Percentiles rank a stretch among this genome's conserved stretches.
Evolutionary conservation across 768 basidiomycete species (phyloP).

Genomic region (Phylloporus arenicola): DNA sequence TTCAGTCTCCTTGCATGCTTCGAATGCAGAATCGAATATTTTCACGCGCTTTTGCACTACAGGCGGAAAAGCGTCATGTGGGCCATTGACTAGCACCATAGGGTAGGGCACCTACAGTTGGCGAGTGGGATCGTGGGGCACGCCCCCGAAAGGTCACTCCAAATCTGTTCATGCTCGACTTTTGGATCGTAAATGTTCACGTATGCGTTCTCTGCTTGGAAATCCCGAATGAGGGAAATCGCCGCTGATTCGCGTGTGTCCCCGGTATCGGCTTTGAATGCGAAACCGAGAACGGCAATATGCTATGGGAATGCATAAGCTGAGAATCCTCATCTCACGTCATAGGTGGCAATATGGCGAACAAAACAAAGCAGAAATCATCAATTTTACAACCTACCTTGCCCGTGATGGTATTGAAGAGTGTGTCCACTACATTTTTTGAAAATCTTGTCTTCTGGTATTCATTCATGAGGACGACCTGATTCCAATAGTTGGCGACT

Average conservation of each 20-base stretch:
- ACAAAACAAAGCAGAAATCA: background rate
- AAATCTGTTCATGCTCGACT: constrained; percentile 82
- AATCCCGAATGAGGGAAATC: constrained; percentile 91
- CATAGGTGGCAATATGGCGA: background rate
- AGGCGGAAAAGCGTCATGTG: background rate
- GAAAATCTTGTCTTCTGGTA: constrained; percentile 97
- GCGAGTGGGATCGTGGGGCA: constrained; percentile 59
- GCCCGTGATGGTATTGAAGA: constrained; percentile 97
- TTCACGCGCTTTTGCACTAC: constrained; percentile 86
- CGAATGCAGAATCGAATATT: constrained; percentile 69
- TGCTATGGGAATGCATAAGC: constrained; percentile 40
- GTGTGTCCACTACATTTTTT: constrained; percentile 90
- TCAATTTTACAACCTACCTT: constrained; percentile 50
- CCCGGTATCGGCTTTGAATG: constrained; percentile 99
- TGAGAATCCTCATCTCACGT: background rate
- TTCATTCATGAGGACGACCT: constrained; percentile 98
- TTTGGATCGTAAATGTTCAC: constrained; percentile 92
- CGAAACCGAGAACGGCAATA: constrained; percentile 96
- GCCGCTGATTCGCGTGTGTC: constrained; percentile 98
- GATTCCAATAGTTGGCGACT: constrained; percentile 95
- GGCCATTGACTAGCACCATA: background rate
- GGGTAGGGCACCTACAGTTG: constrained; percentile 46
- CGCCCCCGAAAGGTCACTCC: constrained; percentile 69
- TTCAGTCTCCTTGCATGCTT: constrained; percentile 85
- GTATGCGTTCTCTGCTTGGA: constrained; percentile 81